Evolutionary conservation across 257 asterid genomes (phyloP).

Genomic region (Nicotiana undulata): DNA sequence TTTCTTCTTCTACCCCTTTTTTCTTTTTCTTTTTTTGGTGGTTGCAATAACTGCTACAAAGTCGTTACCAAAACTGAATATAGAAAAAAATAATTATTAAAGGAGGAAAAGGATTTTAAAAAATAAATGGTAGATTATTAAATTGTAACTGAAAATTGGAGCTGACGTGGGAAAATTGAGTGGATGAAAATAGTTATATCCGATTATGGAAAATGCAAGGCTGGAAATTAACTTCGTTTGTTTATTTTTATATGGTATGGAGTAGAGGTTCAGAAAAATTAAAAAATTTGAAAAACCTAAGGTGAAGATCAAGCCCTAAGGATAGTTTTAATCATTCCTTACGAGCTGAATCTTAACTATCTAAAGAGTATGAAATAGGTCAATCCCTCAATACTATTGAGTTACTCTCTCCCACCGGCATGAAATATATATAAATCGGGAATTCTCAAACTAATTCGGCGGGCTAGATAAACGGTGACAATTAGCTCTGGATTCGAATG

Average conservation of each 20-base stretch:
- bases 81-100: neutral
- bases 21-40: neutral
- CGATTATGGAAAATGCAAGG: constrained; percentile 3
- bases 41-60: neutral
- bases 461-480: too few species aligned
- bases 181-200: constrained; percentile 7
- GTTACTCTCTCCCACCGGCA: too few species aligned
- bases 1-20: neutral
- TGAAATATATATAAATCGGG: too few species aligned
- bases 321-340: too few species aligned
- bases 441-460: too few species aligned
- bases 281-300: too few species aligned
- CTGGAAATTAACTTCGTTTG: neutral
- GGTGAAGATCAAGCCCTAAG: too few species aligned
- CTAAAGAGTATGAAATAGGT: too few species aligned
- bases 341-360: too few species aligned
- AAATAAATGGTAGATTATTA: neutral
- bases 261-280: too few species aligned
- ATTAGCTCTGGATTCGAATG: too few species aligned
- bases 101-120: neutral
- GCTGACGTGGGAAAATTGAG: neutral
- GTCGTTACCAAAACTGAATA: neutral
- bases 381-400: too few species aligned
- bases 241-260: neutral
- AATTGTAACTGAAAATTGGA: neutral